Evolutionary conservation across 179 eudicot genomes (phyloP), one percentile per base, ranked within the genome.

Genomic region (Silene vulgaris): DNA sequence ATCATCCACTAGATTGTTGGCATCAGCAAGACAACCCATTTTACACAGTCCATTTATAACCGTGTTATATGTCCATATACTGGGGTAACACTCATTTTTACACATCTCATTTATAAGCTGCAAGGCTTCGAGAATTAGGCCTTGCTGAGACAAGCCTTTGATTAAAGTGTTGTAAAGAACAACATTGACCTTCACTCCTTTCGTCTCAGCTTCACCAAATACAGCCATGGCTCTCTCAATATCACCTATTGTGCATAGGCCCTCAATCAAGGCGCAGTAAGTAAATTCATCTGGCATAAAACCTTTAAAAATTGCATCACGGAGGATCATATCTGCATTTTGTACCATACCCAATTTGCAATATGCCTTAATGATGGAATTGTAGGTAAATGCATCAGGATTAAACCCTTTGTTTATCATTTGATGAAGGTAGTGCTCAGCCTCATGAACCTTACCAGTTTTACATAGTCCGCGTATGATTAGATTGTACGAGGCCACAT

Each of bases 331-430:
- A 62, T 89, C 82, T 3, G 98, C 98, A 23, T 80, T 85, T 79
- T 82, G 84, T 63, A 90, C 85, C 91, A 85, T 84, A 72, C 89
- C 89, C 77, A 75, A 12, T 80, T 90, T 91, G 86, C 97, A 94
- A 71, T 89, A 92, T 37, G 90, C 96, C 75, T 86, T 87, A 65
- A 94, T 86, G 37, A 92, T 87, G 43, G 84, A 79, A 75, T 94
- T 94, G 77, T 94, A 94, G 65, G 97, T 90, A 76, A 90, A 88
- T 80, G 82, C 88, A 86, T 94, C 97, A 30, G 98, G 98, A 79
- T 87, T 80, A 72, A 85, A 82, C 59, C 98, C 98, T 73, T 83
- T 81, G 79, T 91, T 91, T 59, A 90, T 88, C 97, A 94, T 94
- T 81, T 85, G 87, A 67, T 83, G 86, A 81, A 94, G 70, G 75